Percentiles rank a stretch among this genome's conserved stretches.
Evolutionary conservation across 257 asterid species (phyloP).

Genomic region (Catharanthus roseus): DNA sequence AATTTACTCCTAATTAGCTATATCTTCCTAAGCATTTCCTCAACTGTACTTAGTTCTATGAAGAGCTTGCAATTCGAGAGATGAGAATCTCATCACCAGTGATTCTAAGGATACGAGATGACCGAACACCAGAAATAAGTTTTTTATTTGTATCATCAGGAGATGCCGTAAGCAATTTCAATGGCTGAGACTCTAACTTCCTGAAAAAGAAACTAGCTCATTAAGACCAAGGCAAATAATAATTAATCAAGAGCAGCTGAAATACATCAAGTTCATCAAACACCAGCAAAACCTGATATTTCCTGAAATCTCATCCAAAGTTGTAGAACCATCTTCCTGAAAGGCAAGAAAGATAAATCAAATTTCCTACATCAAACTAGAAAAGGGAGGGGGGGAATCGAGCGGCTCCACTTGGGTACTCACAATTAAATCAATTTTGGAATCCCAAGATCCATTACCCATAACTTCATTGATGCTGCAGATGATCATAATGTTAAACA

Average conservation of each 20-base stretch:
- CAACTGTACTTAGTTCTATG: background rate
- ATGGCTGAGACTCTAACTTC: constrained; percentile 58
- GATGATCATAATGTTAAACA: background rate
- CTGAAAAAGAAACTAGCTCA: constrained; percentile 38
- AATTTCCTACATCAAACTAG: constrained; percentile 16
- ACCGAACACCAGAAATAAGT: constrained; percentile 47
- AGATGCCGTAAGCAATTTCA: constrained; percentile 64
- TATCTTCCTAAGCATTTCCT: constrained; percentile 2
- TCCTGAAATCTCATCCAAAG: constrained; percentile 43
- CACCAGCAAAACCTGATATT: constrained; percentile 45
- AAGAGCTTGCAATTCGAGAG: background rate
- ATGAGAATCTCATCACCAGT: constrained; percentile 10
- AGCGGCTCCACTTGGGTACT: constrained; percentile 24
- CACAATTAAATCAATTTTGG: constrained; percentile 46
- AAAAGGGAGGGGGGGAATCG: background rate
- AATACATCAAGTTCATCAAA: constrained; percentile 15
- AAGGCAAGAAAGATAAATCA: constrained; percentile 21
- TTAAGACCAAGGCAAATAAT: constrained; percentile 11
- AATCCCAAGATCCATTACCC: constrained; percentile 61
- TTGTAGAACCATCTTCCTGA: constrained; percentile 51
- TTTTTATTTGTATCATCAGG: constrained; percentile 72
- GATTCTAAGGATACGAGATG: constrained; percentile 79
- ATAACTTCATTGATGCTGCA: constrained; percentile 90
- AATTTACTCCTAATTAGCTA: background rate
- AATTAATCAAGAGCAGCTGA: constrained; percentile 7